Evolutionary conservation across 805 yeast species (phyloP), one percentile per base, ranked within the genome.

Genomic region (Wickerhamiella spandovensis): DNA sequence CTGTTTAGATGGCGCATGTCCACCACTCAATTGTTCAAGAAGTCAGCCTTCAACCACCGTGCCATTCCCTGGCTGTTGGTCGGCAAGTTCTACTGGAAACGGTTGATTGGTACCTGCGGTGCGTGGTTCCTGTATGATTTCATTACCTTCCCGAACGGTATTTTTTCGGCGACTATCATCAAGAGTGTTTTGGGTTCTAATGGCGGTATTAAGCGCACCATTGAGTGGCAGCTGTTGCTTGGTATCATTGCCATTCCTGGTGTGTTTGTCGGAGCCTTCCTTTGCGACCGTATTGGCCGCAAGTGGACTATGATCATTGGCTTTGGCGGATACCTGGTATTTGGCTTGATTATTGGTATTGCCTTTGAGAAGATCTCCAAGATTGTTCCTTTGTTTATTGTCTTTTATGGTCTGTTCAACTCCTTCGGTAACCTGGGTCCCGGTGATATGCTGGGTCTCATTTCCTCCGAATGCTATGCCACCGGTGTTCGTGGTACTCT

Each of bases 101-200:
- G 84, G 51, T 61, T 84, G 21, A 56, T 82, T 28, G 92, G 90
- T 35, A 79, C 85, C 17, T 78, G 84, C 62, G 79, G 77, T 5
- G 75, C 83, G 51, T 84, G 92, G 92, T 83, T 83, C 68, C 70
- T 83, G 58, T 84, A 81, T 61, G 94, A 84, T 67, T 84, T 83
- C 58, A 84, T 84, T 58, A 79, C 84, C 6, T 84, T 83, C 70
- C 89, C 90, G 12, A 82, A 82, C 61, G 87, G 86, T 62, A 72
- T 81, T 48, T 82, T 81, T 62, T 74, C 83, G 5, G 74, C 75
- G 12, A 71, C 80, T 28, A 82, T 82, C 56, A 78, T 81, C 50
- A 58, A 78, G 13, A 66, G 72, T n/a, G 22, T 49, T 12, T 28
- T 51, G 13, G 43, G 24, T 12, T 3, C 4, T 7, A 10, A 44